Base-by-base conservation (phyloP, 2,329 filamentous ascomycete genomes). In the Coleophoma eucalyptorum region DNA sequence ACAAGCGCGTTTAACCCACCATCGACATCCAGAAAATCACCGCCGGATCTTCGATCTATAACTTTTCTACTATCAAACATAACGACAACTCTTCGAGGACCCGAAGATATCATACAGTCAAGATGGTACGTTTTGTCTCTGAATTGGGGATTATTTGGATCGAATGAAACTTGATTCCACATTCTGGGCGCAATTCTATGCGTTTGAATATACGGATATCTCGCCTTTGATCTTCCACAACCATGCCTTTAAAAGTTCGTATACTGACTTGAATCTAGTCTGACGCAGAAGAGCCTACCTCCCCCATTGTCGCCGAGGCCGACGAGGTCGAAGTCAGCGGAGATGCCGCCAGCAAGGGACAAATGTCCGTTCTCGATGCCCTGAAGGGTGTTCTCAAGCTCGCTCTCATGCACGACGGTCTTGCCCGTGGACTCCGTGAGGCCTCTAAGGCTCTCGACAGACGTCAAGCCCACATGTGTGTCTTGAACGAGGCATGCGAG, bases 281-380 rank as follows among this genome's bases (percentile, higher is more conserved):
- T 91, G 93, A 97, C 91, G 93, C 93, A 97, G 94, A 97, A 97
- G 93, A 97, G 88, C 91, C 86, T 78, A 87, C 84, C 77, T 85
- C 86, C 76, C 87, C 89, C 77, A 87, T 90, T 73, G 91, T 83
- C 71, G 73, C 76, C 70, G 84, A 88, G 72, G 76, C 80, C 69
- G 83, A 86, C 67, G 94, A 97, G 83, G 92, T 97, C 77, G 93
- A 97, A 79, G 91, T 97, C 73, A 87, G 87, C 72, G 91, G 89
- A 76, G 92, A 96, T 80, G 87, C 87, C 72, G 75, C 85, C 73
- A 80, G 80, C 71, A 90, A 91, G 76, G 89, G 89, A 70, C 90
- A 91, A 82, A 97, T 99, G 92, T 92, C 89, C 72, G 92, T 97
- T 69, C 86, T 97, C 66, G 94, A 99, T 70, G 94, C 94, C 66